Conservation (phyloP, 192 early-diverging fungal species). For the Coemansia sp. region DNA sequence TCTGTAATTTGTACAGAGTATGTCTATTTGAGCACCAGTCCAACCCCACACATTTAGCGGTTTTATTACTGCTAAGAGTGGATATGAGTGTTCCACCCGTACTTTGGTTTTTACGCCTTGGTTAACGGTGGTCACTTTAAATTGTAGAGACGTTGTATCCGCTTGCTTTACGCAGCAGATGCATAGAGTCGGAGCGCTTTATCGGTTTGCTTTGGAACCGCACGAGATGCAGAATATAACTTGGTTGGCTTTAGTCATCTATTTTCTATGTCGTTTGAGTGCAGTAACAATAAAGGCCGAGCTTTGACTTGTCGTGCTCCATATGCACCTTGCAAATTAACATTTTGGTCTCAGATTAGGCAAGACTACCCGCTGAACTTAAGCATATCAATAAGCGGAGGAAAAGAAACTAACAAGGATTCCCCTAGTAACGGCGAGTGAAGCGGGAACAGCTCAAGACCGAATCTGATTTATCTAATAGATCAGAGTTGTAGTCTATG, state of each 20-base stretch:
- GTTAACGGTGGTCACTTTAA: conserved; percentile 5
- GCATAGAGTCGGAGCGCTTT: neutral
- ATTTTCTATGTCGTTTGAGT: neutral
- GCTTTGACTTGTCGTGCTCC: neutral
- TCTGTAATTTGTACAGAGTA: conserved; percentile 46
- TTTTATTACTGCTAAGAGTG: neutral
- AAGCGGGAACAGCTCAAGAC: conserved; percentile 74
- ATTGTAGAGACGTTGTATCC: neutral
- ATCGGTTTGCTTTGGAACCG: neutral
- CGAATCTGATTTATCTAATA: conserved; percentile 52
- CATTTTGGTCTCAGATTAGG: conserved; percentile 60
- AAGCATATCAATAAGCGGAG: conserved; percentile 83
- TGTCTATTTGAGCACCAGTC: conserved; percentile 62
- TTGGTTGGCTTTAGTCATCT: conserved; percentile 2
- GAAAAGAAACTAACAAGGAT: conserved; percentile 82
- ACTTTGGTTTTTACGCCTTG: neutral
- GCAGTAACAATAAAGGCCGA: neutral
- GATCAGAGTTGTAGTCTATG: conserved; percentile 65
- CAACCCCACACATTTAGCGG: conserved; percentile 12
- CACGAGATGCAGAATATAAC: neutral
- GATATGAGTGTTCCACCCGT: neutral
- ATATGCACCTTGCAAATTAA: neutral
- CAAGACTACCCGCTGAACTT: conserved; percentile 73
- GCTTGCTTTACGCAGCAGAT: neutral
- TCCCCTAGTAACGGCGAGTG: conserved; percentile 77